Evolutionary conservation across 805 yeast genomes (phyloP).

Genomic region (Maudiozyma saulgeensis): DNA sequence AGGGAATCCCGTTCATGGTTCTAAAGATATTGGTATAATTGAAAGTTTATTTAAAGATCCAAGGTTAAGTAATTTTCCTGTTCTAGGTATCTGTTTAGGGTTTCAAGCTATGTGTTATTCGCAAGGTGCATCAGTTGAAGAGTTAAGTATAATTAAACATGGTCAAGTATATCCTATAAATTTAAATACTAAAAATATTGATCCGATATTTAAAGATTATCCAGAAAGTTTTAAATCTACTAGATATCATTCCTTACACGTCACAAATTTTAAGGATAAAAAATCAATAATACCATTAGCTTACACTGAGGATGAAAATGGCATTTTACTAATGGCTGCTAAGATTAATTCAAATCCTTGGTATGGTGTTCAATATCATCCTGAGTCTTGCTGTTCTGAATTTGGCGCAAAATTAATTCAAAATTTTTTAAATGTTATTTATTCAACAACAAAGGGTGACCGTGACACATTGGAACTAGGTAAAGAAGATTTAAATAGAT

Average conservation of each 20-base stretch:
- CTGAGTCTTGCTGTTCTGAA: slow-evolving; percentile 83
- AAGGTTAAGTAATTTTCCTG: slow-evolving; percentile 38
- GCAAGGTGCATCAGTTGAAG: slow-evolving; percentile 46
- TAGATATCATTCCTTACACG: slow-evolving; percentile 81
- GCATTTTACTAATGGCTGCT: slow-evolving; percentile 68
- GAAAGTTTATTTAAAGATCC: slow-evolving; percentile 40
- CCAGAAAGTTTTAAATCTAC: slow-evolving; percentile 53
- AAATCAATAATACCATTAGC: slow-evolving; percentile 50
- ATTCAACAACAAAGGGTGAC: background rate
- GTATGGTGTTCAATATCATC: slow-evolving; percentile 95
- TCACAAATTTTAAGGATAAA: slow-evolving; percentile 13
- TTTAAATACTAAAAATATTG: slow-evolving; percentile 2
- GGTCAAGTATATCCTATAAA: slow-evolving; percentile 66
- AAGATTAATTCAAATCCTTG: slow-evolving; percentile 53
- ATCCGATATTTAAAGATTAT: slow-evolving; percentile 34
- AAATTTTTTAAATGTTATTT: slow-evolving; percentile 41
- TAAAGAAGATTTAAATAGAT: background rate
- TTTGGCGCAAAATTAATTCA: slow-evolving; percentile 49
- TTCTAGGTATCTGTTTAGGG: slow-evolving; percentile 89
- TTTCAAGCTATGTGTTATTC: slow-evolving; percentile 70
- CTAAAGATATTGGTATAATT: slow-evolving; percentile 63
- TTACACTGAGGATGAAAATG: slow-evolving; percentile 37
- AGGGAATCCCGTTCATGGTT: slow-evolving; percentile 61
- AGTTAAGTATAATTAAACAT: slow-evolving; percentile 57
- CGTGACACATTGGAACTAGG: background rate